These are phyloP conservation scores for Crassisporium funariophilum DNA, from an alignment of 768 basidiomycete species.

Conservation along the genomic window DNA sequence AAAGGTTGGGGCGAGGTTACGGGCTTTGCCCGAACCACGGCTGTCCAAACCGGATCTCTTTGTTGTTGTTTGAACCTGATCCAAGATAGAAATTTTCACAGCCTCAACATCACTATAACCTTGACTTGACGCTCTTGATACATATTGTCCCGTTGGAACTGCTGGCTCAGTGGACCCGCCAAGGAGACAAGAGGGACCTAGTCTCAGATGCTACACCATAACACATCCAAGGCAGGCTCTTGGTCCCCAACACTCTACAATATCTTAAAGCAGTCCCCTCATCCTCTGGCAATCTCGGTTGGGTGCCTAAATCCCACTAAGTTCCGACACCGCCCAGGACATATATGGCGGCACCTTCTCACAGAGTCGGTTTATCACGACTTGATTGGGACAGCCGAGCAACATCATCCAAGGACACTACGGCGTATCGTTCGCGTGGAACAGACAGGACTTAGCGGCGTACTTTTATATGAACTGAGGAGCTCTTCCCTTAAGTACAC, in stretches of 20 bases:
- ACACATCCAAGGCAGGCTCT: slow-evolving; percentile 8
- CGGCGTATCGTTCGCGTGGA: slow-evolving; percentile 30
- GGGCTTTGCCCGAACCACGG: too few species aligned
- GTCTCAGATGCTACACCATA: neutral
- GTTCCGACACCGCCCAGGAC: slow-evolving; percentile 18
- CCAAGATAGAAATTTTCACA: too few species aligned
- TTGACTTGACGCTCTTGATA: too few species aligned
- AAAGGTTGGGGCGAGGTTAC: too few species aligned
- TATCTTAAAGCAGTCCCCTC: slow-evolving; percentile 17
- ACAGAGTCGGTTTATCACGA: slow-evolving; percentile 24
- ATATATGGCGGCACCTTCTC: slow-evolving; percentile 26
- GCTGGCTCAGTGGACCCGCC: slow-evolving; percentile 8
- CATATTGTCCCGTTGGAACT: too few species aligned
- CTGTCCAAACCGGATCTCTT: too few species aligned
- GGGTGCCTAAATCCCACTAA: slow-evolving; percentile 11
- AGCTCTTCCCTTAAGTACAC: neutral
- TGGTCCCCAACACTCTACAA: slow-evolving; percentile 18
- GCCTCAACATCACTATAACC: too few species aligned
- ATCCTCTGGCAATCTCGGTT: slow-evolving; percentile 3
- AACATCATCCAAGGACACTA: slow-evolving; percentile 5
- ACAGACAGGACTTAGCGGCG: slow-evolving; percentile 29
- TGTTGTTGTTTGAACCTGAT: too few species aligned
- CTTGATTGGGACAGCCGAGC: slow-evolving; percentile 9
- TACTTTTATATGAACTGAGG: slow-evolving; percentile 30
- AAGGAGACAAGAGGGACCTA: neutral